Evolutionary conservation across 2,329 filamentous ascomycete genomes (phyloP), one percentile per base, ranked within the genome.

Genomic region (Arachnopeziza araneosa): DNA sequence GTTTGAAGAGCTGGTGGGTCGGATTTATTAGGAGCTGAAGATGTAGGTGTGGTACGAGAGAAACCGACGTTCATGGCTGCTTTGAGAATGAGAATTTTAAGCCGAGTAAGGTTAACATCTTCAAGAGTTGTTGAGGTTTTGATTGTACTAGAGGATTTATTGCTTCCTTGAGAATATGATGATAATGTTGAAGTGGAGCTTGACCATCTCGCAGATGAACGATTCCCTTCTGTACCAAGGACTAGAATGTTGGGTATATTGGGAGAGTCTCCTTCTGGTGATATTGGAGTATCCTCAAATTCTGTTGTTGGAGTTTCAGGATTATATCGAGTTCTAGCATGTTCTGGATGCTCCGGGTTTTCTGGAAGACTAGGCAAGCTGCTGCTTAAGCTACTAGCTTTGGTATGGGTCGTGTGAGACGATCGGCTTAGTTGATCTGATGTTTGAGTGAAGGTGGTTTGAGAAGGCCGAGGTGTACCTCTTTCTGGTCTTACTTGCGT

Each of bases 231-330:
- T 4, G 91, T 89, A 2, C 91, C 91, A 0, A 96, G 82, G 0
- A 97, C 87, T 56, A 96, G 81, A 67, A 97, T 96, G 70, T 96
- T 96, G 6, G 91, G 93, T 58, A 92, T 83, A 49, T 86, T 87
- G 0, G 87, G 84, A 8, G 83, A 88, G 52, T 87, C 84, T 65
- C 90, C 90, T 59, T 93, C 90, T 0, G 89, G 89, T 0, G 92
- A 96, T 51, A 91, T 84, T 3, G 90, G 87, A 0, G 89, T 91
- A 71, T 98, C 93, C 73, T 97, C 93, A 68, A 97, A 97, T 67
- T 97, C 92, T 4, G 93, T 98, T 0, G 93, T 93, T 0, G 93
- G 93, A 0, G 93, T 98, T 75, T 98, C 93, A 0, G 93, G 93
- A 44, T 6, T 14, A 4, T 67, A 68, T 57, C 60, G 62, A 44